These are phyloP conservation scores for Dovyalis caffra DNA, from an alignment of 345 rosid species.

Conservation along the genomic window DNA sequence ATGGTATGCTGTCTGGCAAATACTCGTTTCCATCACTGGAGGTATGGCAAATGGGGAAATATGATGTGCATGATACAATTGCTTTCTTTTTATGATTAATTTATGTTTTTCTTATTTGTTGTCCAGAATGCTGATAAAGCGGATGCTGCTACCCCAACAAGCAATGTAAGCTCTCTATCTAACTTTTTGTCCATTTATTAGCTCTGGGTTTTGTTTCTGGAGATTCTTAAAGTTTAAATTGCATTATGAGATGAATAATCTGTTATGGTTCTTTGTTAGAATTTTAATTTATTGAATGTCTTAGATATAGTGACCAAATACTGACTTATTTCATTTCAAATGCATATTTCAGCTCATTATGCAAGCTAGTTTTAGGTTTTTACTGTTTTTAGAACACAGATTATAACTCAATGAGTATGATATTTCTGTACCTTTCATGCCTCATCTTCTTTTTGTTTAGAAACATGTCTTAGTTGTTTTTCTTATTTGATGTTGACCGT, in stretches of 20 bases:
- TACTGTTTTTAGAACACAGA: not conserved
- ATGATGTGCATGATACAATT: conserved; percentile 7
- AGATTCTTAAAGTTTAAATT: not conserved
- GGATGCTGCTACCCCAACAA: conserved; percentile 27
- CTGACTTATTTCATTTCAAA: not conserved
- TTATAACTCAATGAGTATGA: not conserved
- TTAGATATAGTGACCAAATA: conserved; percentile 4
- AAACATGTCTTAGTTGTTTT: not conserved
- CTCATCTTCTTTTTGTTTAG: not conserved
- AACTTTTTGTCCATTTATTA: conserved; percentile 1
- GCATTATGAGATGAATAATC: not conserved
- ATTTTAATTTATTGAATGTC: not conserved
- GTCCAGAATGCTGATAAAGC: conserved; percentile 48
- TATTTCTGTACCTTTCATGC: not conserved
- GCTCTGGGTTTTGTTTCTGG: not conserved
- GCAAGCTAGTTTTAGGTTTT: not conserved
- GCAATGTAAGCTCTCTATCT: conserved; percentile 44
- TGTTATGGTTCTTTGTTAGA: not conserved
- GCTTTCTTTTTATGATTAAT: not conserved
- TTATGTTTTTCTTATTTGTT: conserved; percentile 18
- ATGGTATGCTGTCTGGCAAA: conserved; percentile 94
- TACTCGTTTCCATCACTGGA: conserved; percentile 69
- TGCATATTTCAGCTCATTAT: not conserved
- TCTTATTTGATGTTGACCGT: not conserved
- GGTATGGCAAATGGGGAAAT: conserved; percentile 40